Conservation (phyloP, 2,329 filamentous ascomycete genomes). For the Didymellaceae sp. region DNA sequence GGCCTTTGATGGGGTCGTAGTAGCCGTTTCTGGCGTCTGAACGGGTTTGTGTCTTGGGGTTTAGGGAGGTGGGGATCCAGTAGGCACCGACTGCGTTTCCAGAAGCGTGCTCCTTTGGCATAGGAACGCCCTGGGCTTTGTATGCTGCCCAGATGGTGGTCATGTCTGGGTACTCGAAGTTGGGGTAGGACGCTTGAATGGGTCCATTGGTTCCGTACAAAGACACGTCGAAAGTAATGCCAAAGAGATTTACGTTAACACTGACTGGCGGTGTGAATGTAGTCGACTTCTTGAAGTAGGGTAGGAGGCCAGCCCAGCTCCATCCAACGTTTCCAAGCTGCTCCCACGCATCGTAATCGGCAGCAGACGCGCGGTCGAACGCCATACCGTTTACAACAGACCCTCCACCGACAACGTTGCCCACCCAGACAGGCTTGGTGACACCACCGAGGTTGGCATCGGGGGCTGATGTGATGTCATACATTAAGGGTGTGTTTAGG, state of each 20-base stretch:
- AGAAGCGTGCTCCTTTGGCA: conserved; percentile 35
- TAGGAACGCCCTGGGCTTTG: conserved; percentile 25
- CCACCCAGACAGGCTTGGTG: conserved; percentile 26
- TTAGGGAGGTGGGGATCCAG: conserved; percentile 38
- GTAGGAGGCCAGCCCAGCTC: conserved; percentile 38
- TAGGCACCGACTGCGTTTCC: conserved; percentile 37
- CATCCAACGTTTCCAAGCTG: conserved; percentile 62
- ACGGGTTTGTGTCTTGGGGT: conserved; percentile 38
- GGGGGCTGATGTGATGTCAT: conserved; percentile 34
- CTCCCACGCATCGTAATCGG: conserved; percentile 62
- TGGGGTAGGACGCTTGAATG: conserved; percentile 34
- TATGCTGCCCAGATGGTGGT: conserved; percentile 30
- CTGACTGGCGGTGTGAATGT: conserved; percentile 30
- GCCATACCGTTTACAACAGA: conserved; percentile 50
- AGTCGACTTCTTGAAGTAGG: conserved; percentile 42
- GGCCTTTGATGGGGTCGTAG: conserved; percentile 32
- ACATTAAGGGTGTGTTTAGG: conserved; percentile 31
- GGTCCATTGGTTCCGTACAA: conserved; percentile 35
- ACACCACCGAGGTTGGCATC: conserved; percentile 23
- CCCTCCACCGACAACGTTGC: conserved; percentile 46
- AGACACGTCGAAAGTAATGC: conserved; percentile 34
- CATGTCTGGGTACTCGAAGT: conserved; percentile 33
- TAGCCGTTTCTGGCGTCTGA: conserved; percentile 43
- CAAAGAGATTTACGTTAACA: conserved; percentile 24
- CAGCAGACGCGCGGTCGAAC: conserved; percentile 45